phyloP scores from a whole-genome alignment of 164 flowering plant species.

The Vitis riparia region DNA sequence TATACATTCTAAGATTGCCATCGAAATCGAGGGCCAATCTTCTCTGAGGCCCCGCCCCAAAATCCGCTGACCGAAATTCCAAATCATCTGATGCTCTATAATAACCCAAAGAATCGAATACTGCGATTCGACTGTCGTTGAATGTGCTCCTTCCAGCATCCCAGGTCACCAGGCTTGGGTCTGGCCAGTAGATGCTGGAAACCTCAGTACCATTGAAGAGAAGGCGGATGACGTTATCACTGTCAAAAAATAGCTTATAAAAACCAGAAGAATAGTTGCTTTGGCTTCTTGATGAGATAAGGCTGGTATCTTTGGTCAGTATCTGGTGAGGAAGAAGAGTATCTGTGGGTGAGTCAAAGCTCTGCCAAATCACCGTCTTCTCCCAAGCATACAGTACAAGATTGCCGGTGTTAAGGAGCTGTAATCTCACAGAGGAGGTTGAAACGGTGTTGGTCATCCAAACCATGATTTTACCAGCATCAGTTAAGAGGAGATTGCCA shows the following conservation, averaged over 20 bases:
- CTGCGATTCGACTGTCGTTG: constrained; percentile 25
- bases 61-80: constrained; percentile 12
- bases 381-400: constrained; percentile 21
- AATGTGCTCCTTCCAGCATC: constrained; percentile 11
- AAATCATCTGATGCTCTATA: constrained; percentile 21
- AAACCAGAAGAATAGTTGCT: constrained; percentile 32
- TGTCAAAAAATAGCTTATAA: constrained; percentile 37
- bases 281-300: constrained; percentile 30
- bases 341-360: constrained; percentile 45
- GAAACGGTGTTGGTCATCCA: too few species aligned
- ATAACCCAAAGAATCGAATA: constrained; percentile 16
- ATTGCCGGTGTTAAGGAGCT: constrained; percentile 22
- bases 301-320: constrained; percentile 13
- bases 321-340: constrained; percentile 47
- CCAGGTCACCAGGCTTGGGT: neutral
- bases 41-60: constrained; percentile 11
- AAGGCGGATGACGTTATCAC: constrained; percentile 37
- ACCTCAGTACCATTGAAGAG: constrained; percentile 18
- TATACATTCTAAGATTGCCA: constrained; percentile 32
- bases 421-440: too few species aligned
- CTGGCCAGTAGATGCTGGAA: constrained; percentile 37
- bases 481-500: too few species aligned
- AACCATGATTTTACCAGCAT: too few species aligned
- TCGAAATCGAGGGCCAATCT: constrained; percentile 30
- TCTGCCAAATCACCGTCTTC: constrained; percentile 20